phyloP scores from a whole-genome alignment of 495 filamentous ascomycete genomes.

The Aspergillus asperescens region DNA sequence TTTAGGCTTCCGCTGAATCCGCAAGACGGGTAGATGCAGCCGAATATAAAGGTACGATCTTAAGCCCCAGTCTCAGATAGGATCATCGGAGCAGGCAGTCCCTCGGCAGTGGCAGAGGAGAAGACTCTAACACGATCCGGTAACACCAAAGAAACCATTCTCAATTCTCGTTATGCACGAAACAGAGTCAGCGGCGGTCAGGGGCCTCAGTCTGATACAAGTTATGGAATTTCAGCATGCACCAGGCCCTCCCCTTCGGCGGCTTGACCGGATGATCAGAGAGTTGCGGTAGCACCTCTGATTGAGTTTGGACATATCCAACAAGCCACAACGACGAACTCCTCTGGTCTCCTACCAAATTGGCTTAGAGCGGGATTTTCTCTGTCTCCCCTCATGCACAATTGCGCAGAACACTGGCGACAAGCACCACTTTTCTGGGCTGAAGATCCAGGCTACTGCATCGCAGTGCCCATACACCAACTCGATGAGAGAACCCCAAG shows the following conservation, averaged over 20 bases:
- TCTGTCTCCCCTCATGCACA: not conserved
- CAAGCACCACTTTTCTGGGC: not conserved
- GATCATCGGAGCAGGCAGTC: not conserved
- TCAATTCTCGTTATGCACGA: constrained; percentile 1
- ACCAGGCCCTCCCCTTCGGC: not conserved
- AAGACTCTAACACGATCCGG: constrained; percentile 3
- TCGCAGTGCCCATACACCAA: constrained; percentile 3
- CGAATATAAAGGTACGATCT: constrained; percentile 17
- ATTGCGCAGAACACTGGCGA: not conserved
- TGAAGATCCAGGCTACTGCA: constrained; percentile 9
- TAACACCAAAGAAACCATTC: constrained; percentile 15
- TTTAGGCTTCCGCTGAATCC: not conserved
- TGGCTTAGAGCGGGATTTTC: not conserved
- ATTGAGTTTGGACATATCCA: constrained; percentile 2
- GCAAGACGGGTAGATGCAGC: constrained; percentile 19
- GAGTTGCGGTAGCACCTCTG: constrained; percentile 1
- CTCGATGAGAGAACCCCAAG: not conserved
- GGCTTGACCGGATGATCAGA: too few relatives aligned
- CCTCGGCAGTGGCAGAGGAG: not conserved
- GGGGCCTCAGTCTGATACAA: too few relatives aligned
- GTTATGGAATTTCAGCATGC: constrained; percentile 4
- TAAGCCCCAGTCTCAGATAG: not conserved
- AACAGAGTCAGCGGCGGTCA: not conserved
- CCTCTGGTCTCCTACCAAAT: not conserved
- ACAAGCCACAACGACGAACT: not conserved